Conservation (phyloP, 371 early-diverging fungal species). For the Lichtheimia corymbifera region DNA sequence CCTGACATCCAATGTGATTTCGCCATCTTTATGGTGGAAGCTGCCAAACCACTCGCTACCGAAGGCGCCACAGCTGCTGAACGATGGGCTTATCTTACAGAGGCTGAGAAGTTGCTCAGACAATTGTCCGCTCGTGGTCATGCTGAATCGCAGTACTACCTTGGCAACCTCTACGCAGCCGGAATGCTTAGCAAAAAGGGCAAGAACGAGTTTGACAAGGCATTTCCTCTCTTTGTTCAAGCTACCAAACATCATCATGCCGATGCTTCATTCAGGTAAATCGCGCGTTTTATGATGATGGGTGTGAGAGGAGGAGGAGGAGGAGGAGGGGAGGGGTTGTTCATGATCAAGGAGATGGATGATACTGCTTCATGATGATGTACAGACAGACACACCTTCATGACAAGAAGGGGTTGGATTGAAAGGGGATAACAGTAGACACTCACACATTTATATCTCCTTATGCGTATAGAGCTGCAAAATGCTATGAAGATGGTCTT, state of each 20-base stretch:
- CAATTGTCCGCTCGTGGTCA: constrained; percentile 63
- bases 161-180: constrained; percentile 64
- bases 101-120: constrained; percentile 61
- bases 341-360: no score
- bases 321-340: no score
- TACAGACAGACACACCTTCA: no score
- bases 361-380: no score
- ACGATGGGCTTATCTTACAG: constrained; percentile 60
- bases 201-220: constrained; percentile 70
- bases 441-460: neutral
- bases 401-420: no score
- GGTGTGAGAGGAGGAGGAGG: no score
- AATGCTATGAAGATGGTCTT: constrained; percentile 69
- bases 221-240: constrained; percentile 68
- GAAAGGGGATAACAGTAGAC: neutral
- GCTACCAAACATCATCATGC: constrained; percentile 70
- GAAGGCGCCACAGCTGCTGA: constrained; percentile 44
- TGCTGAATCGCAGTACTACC: constrained; percentile 67
- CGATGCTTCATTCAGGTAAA: constrained; percentile 62
- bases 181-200: constrained; percentile 57
- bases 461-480: constrained; percentile 48
- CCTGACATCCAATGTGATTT: constrained; percentile 81
- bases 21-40: constrained; percentile 73
- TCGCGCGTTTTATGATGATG: neutral
- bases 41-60: constrained; percentile 52